Conservation (phyloP, 1,139 yeast species). For the Diutina pseudorugosa region DNA sequence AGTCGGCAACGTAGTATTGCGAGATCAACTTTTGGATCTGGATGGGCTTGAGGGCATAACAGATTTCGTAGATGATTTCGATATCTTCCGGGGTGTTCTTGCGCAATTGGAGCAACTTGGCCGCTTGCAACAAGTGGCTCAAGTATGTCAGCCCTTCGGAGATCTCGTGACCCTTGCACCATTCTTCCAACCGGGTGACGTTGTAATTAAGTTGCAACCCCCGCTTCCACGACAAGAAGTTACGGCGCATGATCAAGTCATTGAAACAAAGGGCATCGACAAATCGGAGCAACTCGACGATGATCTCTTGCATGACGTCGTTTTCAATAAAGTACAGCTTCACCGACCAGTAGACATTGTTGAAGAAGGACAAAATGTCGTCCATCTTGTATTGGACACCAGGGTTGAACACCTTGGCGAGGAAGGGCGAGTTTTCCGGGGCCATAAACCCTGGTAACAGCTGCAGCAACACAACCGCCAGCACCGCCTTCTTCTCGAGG, state of each 20-base stretch:
- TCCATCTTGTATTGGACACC: slow-evolving; percentile 83
- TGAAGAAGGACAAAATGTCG: slow-evolving; percentile 81
- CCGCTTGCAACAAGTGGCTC: slow-evolving; percentile 85
- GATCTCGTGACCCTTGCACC: slow-evolving; percentile 94
- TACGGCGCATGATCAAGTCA: slow-evolving; percentile 89
- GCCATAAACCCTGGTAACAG: slow-evolving; percentile 94
- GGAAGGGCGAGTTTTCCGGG: slow-evolving; percentile 74
- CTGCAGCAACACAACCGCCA: slow-evolving; percentile 91
- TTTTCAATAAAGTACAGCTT: slow-evolving; percentile 80
- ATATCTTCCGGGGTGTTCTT: slow-evolving; percentile 86
- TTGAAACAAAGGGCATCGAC: slow-evolving; percentile 94
- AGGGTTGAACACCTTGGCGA: slow-evolving; percentile 72
- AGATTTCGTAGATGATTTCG: slow-evolving; percentile 85
- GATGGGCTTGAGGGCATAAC: slow-evolving; percentile 86
- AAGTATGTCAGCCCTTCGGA: slow-evolving; percentile 84
- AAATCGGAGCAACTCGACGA: slow-evolving; percentile 70
- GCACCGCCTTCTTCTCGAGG: slow-evolving; percentile 81
- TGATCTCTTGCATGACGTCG: slow-evolving; percentile 76
- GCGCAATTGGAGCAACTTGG: slow-evolving; percentile 83
- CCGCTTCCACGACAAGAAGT: slow-evolving; percentile 93
- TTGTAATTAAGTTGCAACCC: slow-evolving; percentile 95
- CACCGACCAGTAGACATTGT: slow-evolving; percentile 89
- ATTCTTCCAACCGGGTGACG: slow-evolving; percentile 92
- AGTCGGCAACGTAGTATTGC: slow-evolving; percentile 87
- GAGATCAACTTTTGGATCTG: slow-evolving; percentile 89